phyloP scores from a whole-genome alignment of 768 basidiomycete genomes.

The Auriscalpium orientale region DNA sequence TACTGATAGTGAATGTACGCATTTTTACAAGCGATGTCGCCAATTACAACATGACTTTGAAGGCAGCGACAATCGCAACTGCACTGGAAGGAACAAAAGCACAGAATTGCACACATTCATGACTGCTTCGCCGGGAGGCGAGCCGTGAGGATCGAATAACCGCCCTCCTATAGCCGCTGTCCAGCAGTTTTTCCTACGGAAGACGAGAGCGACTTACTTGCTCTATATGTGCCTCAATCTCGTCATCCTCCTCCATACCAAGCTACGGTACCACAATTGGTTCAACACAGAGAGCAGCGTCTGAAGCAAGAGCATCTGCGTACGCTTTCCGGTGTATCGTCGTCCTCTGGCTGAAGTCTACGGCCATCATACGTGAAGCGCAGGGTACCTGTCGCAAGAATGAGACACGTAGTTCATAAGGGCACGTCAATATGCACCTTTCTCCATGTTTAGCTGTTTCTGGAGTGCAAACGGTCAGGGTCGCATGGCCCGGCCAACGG shows the following conservation, averaged over 20 bases:
- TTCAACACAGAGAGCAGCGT: neutral
- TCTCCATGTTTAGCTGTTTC: neutral
- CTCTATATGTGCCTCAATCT: neutral
- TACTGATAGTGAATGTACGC: too few relatives aligned
- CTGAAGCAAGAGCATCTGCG: neutral
- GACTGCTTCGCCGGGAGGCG: too few relatives aligned
- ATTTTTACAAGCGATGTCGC: too few relatives aligned
- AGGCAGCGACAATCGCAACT: too few relatives aligned
- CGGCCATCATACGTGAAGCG: neutral
- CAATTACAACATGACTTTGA: too few relatives aligned
- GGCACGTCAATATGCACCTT: neutral
- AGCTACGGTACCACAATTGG: neutral
- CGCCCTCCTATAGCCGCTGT: too few relatives aligned
- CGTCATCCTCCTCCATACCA: neutral
- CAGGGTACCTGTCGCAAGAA: neutral
- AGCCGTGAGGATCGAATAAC: too few relatives aligned
- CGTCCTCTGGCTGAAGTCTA: neutral
- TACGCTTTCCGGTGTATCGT: conserved; percentile 1
- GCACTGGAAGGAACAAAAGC: too few relatives aligned
- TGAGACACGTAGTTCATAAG: neutral
- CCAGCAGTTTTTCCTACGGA: too few relatives aligned
- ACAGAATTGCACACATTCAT: too few relatives aligned
- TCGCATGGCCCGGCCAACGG: neutral
- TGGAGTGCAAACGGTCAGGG: neutral
- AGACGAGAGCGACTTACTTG: neutral